Evolutionary conservation across 345 rosid genomes (phyloP), one percentile per base, ranked within the genome.

Genomic region (Salix viminalis): DNA sequence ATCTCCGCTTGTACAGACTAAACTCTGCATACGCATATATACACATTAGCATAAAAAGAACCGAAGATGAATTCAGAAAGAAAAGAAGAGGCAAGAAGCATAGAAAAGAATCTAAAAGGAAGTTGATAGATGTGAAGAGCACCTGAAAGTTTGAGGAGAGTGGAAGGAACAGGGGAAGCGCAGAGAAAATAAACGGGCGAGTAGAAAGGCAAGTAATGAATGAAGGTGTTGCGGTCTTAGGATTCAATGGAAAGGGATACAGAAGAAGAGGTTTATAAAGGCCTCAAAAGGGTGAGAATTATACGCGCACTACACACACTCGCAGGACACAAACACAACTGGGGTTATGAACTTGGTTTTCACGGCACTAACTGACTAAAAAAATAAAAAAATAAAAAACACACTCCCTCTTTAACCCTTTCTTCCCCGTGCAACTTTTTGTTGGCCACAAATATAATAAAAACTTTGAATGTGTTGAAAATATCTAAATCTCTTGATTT

Each of bases 1-100:
- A 80, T 80, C 67, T 76, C 50, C 21, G 36, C 48, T 41, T 61
- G 62, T 58, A n/a, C 23, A 58, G 10, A n/a, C 6, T 10, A 58
- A n/a, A n/a, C 62, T 58, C 62, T 58, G 62, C 62, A 42, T 2
- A 42, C n/a, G 8, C 24, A 6, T 6, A 52, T 21, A 19, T 7
- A 54, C 21, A 16, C 61, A 58, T 58, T 58, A 58, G 3, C 28
- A n/a, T 56, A 58, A 58, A 46, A 14, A 46, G 52, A 15, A 13
- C 1, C 52, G 52, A 46, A 46, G 11, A 10, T 42, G 46, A 42
- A 42, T 42, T 42, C 11, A 42, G 46, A 42, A 42, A 42, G 46
- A 42, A 42, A 42, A 11, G 46, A 42, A 42, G 46, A 42, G 46
- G 14, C 46, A 42, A 42, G 46, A 42, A 42, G 2, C 14, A 2